Base-by-base conservation (phyloP, 2,329 filamentous ascomycete genomes). In the Penicillium brevicompactum region DNA sequence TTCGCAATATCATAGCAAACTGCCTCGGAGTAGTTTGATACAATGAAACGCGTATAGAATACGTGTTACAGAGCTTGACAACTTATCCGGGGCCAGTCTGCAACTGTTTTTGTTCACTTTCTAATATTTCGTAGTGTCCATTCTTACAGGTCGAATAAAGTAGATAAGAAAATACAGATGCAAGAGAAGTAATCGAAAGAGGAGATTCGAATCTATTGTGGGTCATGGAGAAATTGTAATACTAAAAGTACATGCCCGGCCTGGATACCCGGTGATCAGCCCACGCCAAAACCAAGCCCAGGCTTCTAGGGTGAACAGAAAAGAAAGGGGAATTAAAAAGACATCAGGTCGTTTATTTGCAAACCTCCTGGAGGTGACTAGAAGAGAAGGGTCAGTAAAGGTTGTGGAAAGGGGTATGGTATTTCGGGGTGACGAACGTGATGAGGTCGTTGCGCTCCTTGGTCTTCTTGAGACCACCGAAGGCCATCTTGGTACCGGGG, bases 401-500 rank as follows among this genome's bases (percentile, higher is more conserved):
- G 24, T 11, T 22, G 32, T 14, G 16, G 16, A 24, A 13, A 13
- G 10, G 4, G 3, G 32, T 7, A 30, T 30, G 21, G 13, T 18
- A 5, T 21, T 21, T 6, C n/a, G 21, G 38, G 31, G 18, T 18
- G 61, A 85, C 89, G 72, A 89, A 93, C 89, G 91, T 92, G 87
- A 99, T 96, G 73, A 99, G 85, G 81, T 99, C 93, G 79, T 97
- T 96, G 79, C 94, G 87, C 84, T 97, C 94, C 90, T 97, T 97
- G 76, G 87, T 86, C 91, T 99, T 99, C 92, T 99, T 99, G 76
- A 99, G 87, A 79, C 94, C 94, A 82, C 94, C 94, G 77, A 97
- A 99, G 72, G 94, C 94, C 94, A 99, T 99, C 91, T 97, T 99
- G 83, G 94, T 99, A 70, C 94, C 94, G 69, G 94, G 94, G 66